These are phyloP conservation scores for Hirsutella thompsonii DNA, from an alignment of 2,329 filamentous ascomycete species.

Conservation along the genomic window DNA sequence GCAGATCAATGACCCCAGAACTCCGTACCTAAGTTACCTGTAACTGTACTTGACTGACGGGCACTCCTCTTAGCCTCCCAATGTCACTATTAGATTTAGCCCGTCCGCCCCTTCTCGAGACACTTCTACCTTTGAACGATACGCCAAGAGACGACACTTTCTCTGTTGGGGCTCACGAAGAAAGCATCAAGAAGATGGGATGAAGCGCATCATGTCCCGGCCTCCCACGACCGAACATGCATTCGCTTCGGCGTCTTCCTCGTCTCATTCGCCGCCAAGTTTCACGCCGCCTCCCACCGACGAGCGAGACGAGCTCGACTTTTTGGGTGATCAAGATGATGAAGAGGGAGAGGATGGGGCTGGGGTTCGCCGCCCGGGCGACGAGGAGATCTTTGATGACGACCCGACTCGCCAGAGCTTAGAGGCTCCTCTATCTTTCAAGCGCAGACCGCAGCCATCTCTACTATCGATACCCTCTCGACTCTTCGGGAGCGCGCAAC, in stretches of 20 bases:
- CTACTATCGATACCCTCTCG: conserved; percentile 32
- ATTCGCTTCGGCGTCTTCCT: conserved; percentile 22
- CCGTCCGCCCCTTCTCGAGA: no score
- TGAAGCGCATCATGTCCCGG: conserved; percentile 28
- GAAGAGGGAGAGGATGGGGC: conserved; percentile 32
- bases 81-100: no score
- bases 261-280: conserved; percentile 15
- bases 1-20: no score
- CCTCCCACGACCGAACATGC: conserved; percentile 17
- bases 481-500: conserved; percentile 10
- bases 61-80: no score
- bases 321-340: conserved; percentile 22
- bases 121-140: no score
- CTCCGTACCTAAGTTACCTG: no score
- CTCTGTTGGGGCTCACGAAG: no score
- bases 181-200: conserved; percentile 16
- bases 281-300: conserved; percentile 17
- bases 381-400: conserved; percentile 7
- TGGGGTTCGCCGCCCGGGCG: conserved; percentile 30
- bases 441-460: conserved; percentile 49
- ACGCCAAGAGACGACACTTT: no score
- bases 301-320: conserved; percentile 34
- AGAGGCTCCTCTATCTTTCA: conserved; percentile 51
- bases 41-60: no score
- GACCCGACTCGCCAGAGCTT: not conserved